phyloP scores from a whole-genome alignment of 192 early-diverging fungal species.

The Backusella liffmaniae region DNA sequence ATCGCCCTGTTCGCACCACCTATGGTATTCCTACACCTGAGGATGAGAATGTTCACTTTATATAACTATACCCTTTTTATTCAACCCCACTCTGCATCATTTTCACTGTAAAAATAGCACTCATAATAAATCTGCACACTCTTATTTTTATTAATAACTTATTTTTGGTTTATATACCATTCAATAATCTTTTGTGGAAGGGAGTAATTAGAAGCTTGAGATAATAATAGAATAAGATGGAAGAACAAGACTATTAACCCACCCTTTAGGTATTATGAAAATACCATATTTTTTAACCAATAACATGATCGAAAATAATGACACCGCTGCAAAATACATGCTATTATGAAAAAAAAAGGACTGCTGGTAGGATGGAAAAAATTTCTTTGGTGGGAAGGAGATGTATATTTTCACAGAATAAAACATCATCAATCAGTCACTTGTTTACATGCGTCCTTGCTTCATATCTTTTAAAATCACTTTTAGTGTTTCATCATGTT shows the following conservation, averaged over 20 bases:
- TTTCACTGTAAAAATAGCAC: constrained; percentile 10
- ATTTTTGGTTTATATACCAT: not conserved
- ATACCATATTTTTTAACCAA: not conserved
- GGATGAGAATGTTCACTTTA: constrained; percentile 7
- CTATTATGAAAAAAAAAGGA: not conserved
- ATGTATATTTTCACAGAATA: not conserved
- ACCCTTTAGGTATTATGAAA: not conserved
- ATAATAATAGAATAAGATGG: not conserved
- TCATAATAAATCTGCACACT: not conserved
- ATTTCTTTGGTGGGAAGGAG: not conserved
- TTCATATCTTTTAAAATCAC: not conserved
- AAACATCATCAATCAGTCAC: not conserved
- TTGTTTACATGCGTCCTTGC: not conserved
- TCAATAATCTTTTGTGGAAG: not conserved
- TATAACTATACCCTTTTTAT: not conserved
- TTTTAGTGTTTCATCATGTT: not conserved
- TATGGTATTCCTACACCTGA: constrained; percentile 16
- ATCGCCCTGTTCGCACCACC: not conserved
- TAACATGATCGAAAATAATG: not conserved
- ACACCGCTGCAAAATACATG: not conserved
- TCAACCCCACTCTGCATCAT: constrained; percentile 1
- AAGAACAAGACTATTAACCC: not conserved
- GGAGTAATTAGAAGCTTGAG: not conserved
- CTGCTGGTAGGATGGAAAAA: not conserved
- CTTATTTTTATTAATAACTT: not conserved